Evolutionary conservation across 148 eudicot species (phyloP), one percentile per base, ranked within the genome.

Genomic region (Spergularia marina): DNA sequence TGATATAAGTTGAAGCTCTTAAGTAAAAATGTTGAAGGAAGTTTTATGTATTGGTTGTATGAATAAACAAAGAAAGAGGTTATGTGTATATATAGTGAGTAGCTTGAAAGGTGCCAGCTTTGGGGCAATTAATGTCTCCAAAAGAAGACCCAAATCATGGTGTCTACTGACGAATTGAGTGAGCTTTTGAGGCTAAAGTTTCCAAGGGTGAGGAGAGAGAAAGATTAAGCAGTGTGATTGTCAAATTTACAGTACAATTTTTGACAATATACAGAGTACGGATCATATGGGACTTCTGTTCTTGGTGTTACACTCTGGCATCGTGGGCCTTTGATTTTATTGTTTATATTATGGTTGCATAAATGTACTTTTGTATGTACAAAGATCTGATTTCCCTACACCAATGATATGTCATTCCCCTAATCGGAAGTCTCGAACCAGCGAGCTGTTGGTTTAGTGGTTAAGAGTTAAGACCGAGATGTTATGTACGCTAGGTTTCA

Each of bases 121-220:
- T 57, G 10, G 20, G 79, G 76, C 76, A 71, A 71, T 80, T 49
- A 80, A 57, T 80, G 79, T 72, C 69, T 56, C 69, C 47, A n/a
- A 57, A 71, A 71, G 76, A 76, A 68, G 79, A 76, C 76, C 83
- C 79, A 80, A 64, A 68, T 65, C 25, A 80, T 70, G 75, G 39
- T 70, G 71, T 69, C 30, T 70, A 58, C 17, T 73, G 72, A 52
- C 30, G 60, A 30, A 55, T 65, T 44, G 23, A 40, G 53, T 13
- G 69, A 15, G 68, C 25, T 65, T 65, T 66, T 44, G 8, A 44
- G 36, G 36, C 49, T 44, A 44, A 68, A 51, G 52, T 15, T 68
- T 64, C 8, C 2, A 44, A 30, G 25, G 72, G 13, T 10, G 55
- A 67, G 23, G 18, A 18, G 34, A 49, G 36, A 30, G 36, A 30